Evolutionary conservation across 305 asterid species (phyloP), one percentile per base, ranked within the genome.

Genomic region (Euphrasia arctica): DNA sequence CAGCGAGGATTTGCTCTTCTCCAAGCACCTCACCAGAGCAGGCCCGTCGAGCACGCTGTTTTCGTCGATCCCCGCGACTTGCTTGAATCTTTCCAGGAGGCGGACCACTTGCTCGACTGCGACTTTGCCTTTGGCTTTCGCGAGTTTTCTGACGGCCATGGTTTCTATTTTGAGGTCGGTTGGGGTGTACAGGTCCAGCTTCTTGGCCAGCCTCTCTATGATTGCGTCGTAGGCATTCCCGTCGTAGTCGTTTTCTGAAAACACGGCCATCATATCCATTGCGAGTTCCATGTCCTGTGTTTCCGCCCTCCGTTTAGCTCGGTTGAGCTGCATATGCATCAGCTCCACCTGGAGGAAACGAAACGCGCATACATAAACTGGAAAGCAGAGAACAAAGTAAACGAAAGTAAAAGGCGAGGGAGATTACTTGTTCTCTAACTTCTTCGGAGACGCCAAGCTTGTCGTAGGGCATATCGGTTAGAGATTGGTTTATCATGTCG

Each of bases 271-370:
- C 80, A 81, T 77, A 62, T 84, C 90, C 90, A 84, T 81, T 3
- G 90, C 90, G 11, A 84, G 87, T 59, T 84, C 90, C 76, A 84
- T 84, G 9, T 84, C 90, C 73, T 77, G 87, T 25, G 87, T 64
- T 47, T 84, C 85, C 43, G 82, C 68, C 74, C 90, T 77, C 73
- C 75, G 59, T 66, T 79, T 84, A 11, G 87, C 90, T 73, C 90
- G 74, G 14, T 52, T 77, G 1, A 81, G 82, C 55, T 84, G 90
- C 82, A 72, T 75, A 25, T 70, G 81, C 90, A 84, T 79, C 62
- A 84, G 80, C 79, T 81, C 90, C 48, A 79, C 87, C 90, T 84
- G 70, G 28, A 52, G 28, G 36, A 18, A 43, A 25, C 22, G 27
- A 25, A 15, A 18, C 22, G 22, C 22, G 54, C 25, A 54, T 9